Evolutionary conservation across 2,329 filamentous ascomycete genomes (phyloP).

Genomic region (Mycosphaerelloides madeirae): DNA sequence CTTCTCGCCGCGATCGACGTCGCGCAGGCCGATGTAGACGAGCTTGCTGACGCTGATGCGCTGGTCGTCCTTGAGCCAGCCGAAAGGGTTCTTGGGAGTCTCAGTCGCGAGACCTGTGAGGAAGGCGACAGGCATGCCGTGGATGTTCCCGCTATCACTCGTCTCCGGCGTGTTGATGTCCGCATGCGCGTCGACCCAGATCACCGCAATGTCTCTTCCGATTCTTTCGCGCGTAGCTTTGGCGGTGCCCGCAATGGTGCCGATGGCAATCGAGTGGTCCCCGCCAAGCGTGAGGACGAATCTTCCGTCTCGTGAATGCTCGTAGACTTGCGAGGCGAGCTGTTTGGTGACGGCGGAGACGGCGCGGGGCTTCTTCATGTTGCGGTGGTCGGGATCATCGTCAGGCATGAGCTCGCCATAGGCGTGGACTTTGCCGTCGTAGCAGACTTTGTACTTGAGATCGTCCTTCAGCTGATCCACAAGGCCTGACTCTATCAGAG

Average conservation of each 20-base stretch:
- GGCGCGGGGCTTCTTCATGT: conserved; percentile 89
- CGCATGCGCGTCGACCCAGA: conserved; percentile 97
- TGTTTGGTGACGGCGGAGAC: conserved; percentile 79
- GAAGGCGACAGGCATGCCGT: conserved; percentile 96
- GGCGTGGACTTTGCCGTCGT: conserved; percentile 75
- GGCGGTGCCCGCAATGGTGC: conserved; percentile 81
- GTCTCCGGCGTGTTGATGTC: conserved; percentile 97
- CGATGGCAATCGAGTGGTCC: conserved; percentile 95
- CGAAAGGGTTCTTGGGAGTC: conserved; percentile 73
- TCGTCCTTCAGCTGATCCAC: conserved; percentile 78
- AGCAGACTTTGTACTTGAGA: conserved; percentile 81
- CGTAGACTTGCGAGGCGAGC: conserved; percentile 80
- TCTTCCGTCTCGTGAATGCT: conserved; percentile 74
- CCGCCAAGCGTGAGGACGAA: conserved; percentile 91
- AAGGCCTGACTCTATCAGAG: conserved; percentile 82
- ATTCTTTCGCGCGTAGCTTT: conserved; percentile 81
- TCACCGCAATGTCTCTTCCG: conserved; percentile 79
- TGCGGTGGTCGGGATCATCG: conserved; percentile 71
- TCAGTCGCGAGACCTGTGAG: conserved; percentile 72
- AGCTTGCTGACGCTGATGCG: conserved; percentile 71
- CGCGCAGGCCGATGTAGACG: conserved; percentile 92
- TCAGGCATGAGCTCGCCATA: conserved; percentile 71
- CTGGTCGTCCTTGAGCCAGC: conserved; percentile 77
- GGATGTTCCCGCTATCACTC: conserved; percentile 85
- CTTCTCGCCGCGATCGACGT: conserved; percentile 94